Base-by-base conservation (phyloP, 1,284 basidiomycete genomes). In the Testicularia cyperi region DNA sequence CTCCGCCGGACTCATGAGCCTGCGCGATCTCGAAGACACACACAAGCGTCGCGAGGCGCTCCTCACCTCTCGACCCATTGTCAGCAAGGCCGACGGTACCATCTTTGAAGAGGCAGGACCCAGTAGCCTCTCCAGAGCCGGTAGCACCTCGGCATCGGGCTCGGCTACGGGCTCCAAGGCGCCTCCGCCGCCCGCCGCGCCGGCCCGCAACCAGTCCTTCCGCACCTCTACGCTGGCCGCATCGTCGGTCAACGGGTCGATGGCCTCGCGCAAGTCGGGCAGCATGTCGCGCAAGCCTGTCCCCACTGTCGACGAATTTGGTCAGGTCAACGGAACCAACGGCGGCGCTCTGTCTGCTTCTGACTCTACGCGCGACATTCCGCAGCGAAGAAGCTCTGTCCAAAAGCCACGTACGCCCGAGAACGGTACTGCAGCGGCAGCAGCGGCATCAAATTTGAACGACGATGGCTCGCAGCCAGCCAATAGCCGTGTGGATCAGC, bases 31-130 rank as follows among this genome's bases (percentile, higher is more conserved):
- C 18, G 68, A 71, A 29, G 54, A 66, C 25, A 45, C 55, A 3
- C 66, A 71, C 58, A 57, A 66, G 44, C 40, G 60, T 39, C 68
- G 66, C 35, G 44, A 44, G 18, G 52, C 60, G 12, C 64, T 62
- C 16, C 52, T 47, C 26, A 41, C 38, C 23, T 22, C 24, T 5
- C 32, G 44, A 6, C 51, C 57, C 1, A 42, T 61, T 7, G 35
- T 51, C 14, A 44, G 30, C n/a, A 18, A 42, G 5, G 20, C 39
- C 29, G 44, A 49, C 36, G 57, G 57, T 14, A 42, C 52, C 47
- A 52, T 55, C 29, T 62, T 62, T n/a, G 58, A 62, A 12, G 58
- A 62, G 19, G 52, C 58, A 12, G 44, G 44, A 38, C 36, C 41
- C 21, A 21, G 31, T 35, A 34, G 23, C 37, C 4, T 21, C 14